phyloP scores from a whole-genome alignment of 768 basidiomycete species.

The Floccularia luteovirens region DNA sequence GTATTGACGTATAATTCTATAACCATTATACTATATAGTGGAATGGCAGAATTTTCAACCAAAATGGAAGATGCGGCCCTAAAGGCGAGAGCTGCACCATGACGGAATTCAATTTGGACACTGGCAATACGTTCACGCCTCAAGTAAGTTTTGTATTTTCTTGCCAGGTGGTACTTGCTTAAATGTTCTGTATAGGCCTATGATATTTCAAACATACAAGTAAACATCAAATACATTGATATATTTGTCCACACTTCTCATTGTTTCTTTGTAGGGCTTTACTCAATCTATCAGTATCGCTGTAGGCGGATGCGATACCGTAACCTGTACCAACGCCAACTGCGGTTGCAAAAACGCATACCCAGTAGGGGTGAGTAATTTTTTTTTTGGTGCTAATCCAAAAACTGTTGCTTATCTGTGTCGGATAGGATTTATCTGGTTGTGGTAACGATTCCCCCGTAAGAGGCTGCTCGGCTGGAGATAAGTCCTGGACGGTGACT shows the following conservation, averaged over 20 bases:
- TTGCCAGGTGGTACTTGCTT: background rate
- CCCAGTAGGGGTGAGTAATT: constrained; percentile 20
- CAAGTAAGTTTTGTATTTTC: constrained; percentile 10
- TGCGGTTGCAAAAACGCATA: constrained; percentile 26
- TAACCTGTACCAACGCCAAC: constrained; percentile 27
- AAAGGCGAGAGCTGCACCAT: constrained; percentile 30
- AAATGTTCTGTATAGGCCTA: constrained; percentile 19
- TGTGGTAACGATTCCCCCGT: constrained; percentile 31
- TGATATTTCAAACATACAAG: constrained; percentile 34
- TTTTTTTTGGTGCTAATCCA: background rate
- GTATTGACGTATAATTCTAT: background rate
- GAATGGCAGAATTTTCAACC: constrained; percentile 32
- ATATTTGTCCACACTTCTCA: background rate
- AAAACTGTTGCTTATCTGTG: background rate
- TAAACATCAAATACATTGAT: background rate
- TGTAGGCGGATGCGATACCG: constrained; percentile 28
- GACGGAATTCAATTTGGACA: constrained; percentile 32
- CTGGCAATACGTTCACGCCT: constrained; percentile 17
- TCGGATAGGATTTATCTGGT: constrained; percentile 22
- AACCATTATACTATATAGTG: constrained; percentile 15
- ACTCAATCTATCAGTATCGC: constrained; percentile 26
- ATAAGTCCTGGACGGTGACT: constrained; percentile 22
- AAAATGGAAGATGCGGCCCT: constrained; percentile 26
- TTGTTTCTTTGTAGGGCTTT: constrained; percentile 18
- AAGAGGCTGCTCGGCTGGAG: constrained; percentile 25